phyloP scores from a whole-genome alignment of 495 filamentous ascomycete genomes.

The Penicillium herquei region DNA sequence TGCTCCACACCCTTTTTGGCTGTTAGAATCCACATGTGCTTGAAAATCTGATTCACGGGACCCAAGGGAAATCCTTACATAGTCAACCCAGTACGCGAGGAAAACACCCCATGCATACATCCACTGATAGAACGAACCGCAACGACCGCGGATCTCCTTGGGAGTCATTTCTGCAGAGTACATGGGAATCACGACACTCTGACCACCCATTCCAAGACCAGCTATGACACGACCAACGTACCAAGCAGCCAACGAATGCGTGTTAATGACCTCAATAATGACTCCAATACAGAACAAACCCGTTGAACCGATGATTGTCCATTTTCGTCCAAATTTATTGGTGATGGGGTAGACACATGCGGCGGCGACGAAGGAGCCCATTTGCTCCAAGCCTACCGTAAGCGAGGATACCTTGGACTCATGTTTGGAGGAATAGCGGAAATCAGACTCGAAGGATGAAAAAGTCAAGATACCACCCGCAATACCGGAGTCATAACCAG shows the following conservation, averaged over 20 bases:
- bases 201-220: slow-evolving; percentile 56
- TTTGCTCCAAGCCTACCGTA: slow-evolving; percentile 45
- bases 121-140: slow-evolving; percentile 53
- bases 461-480: slow-evolving; percentile 37
- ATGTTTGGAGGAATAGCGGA: slow-evolving; percentile 24
- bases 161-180: slow-evolving; percentile 57
- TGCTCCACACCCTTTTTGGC: slow-evolving; percentile 22
- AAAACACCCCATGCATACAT: slow-evolving; percentile 53
- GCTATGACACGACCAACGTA: slow-evolving; percentile 51
- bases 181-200: slow-evolving; percentile 57
- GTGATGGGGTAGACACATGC: slow-evolving; percentile 49
- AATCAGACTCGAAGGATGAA: slow-evolving; percentile 34
- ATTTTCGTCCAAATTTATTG: slow-evolving; percentile 43
- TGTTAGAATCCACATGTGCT: not conserved
- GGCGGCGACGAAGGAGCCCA: slow-evolving; percentile 41
- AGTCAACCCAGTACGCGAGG: slow-evolving; percentile 53
- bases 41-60: not conserved
- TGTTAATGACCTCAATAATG: slow-evolving; percentile 45
- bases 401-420: slow-evolving; percentile 38
- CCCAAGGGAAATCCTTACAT: slow-evolving; percentile 24
- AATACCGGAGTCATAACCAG: slow-evolving; percentile 39
- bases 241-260: slow-evolving; percentile 40
- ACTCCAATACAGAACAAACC: slow-evolving; percentile 46
- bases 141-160: slow-evolving; percentile 51
- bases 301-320: slow-evolving; percentile 41